Evolutionary conservation across 257 asterid genomes (phyloP).

Genomic region (Rehmannia glutinosa): DNA sequence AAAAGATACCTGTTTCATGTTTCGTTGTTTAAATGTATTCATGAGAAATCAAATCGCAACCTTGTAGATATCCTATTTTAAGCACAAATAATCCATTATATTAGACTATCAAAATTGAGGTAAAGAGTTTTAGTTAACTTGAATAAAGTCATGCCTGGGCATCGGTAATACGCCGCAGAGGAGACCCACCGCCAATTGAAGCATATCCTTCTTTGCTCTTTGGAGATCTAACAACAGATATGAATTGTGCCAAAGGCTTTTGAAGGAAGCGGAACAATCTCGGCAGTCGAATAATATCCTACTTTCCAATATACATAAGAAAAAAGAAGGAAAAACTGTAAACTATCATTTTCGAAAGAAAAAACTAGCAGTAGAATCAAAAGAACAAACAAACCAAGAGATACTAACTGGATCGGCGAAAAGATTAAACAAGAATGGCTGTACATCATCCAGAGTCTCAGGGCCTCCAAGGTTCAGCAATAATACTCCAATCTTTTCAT

Average conservation of each 20-base stretch:
- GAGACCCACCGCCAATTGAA: constrained; percentile 98
- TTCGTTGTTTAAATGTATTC: constrained; percentile 1
- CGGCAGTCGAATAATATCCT: constrained; percentile 97
- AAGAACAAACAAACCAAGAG: constrained; percentile 10
- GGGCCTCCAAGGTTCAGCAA: constrained; percentile 99
- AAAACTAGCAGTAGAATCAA: constrained; percentile 5
- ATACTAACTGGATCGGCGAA: constrained; percentile 91
- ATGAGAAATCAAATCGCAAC: constrained; percentile 8
- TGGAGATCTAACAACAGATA: constrained; percentile 86
- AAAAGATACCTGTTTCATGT: constrained; percentile 4
- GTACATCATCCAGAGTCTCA: constrained; percentile 93
- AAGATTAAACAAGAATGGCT: constrained; percentile 90
- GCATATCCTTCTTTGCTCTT: constrained; percentile 99
- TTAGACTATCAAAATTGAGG: background rate
- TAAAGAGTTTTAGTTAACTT: background rate
- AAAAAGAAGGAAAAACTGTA: constrained; percentile 6
- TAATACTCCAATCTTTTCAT: constrained; percentile 83
- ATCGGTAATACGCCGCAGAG: constrained; percentile 93
- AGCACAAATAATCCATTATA: constrained; percentile 11
- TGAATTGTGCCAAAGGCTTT: constrained; percentile 88
- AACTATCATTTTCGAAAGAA: constrained; percentile 5
- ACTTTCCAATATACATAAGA: constrained; percentile 24
- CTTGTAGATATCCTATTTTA: constrained; percentile 8
- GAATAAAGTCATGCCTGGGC: constrained; percentile 58
- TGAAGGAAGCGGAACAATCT: constrained; percentile 89